Conservation (phyloP, 1,139 yeast species). For the Pichia kudriavzevii region DNA sequence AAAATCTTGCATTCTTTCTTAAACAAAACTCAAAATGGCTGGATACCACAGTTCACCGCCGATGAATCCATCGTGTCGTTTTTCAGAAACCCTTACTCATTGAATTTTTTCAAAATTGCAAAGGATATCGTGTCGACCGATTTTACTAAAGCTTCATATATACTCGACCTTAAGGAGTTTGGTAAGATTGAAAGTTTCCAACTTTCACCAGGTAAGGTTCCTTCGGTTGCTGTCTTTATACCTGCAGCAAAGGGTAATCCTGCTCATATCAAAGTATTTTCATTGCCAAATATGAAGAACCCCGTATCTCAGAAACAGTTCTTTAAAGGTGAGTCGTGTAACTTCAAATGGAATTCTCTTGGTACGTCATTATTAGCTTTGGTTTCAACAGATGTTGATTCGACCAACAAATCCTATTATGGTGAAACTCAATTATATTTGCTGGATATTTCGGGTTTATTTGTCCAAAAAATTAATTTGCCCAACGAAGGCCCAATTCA, state of each 20-base stretch:
- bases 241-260: conserved; percentile 85
- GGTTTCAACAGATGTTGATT: conserved; percentile 93
- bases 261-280: conserved; percentile 78
- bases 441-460: conserved; percentile 86
- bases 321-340: conserved; percentile 93
- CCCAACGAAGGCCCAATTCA: conserved; percentile 95
- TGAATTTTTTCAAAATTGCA: conserved; percentile 59
- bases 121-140: conserved; percentile 25
- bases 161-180: conserved; percentile 40
- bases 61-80: conserved; percentile 67
- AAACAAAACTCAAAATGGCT: conserved; percentile 78
- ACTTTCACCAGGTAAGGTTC: conserved; percentile 83
- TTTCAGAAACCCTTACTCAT: conserved; percentile 50
- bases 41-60: conserved; percentile 84
- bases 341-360: conserved; percentile 84
- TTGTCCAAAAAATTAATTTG: conserved; percentile 80
- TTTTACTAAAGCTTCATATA: conserved; percentile 45
- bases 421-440: conserved; percentile 93
- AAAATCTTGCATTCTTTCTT: conserved; percentile 55
- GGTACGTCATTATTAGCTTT: conserved; percentile 93
- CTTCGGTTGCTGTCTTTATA: conserved; percentile 84
- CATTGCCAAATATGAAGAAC: conserved; percentile 64
- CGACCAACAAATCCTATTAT: conserved; percentile 88
- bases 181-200: conserved; percentile 54
- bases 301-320: conserved; percentile 84